A percentile compares a stretch with the other conserved stretches of the same genome.
Evolutionary conservation across 1,284 basidiomycete species (phyloP).

Genomic region (Ustilago loliicola): DNA sequence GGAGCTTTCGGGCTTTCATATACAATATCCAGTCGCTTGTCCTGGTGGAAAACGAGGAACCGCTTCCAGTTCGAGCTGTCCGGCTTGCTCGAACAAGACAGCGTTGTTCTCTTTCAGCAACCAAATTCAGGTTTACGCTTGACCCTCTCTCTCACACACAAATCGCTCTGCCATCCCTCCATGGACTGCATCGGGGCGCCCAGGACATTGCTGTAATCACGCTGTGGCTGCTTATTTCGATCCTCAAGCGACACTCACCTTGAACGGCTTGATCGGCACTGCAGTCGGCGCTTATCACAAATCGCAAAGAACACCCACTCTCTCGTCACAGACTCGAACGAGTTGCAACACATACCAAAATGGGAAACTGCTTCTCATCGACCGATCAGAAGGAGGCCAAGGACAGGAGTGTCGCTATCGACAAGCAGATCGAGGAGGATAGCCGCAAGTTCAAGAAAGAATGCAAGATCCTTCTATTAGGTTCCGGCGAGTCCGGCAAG

Average conservation of each 20-base stretch:
- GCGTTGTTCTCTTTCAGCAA: background rate
- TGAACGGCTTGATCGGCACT: background rate
- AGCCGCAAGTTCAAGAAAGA: slow-evolving; percentile 82
- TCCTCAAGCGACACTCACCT: background rate
- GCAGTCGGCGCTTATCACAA: background rate
- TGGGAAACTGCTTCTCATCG: slow-evolving; percentile 64
- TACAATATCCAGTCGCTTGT: background rate
- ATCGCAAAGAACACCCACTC: background rate
- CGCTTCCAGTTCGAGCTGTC: background rate
- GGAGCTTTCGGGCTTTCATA: background rate
- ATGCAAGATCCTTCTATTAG: slow-evolving; percentile 92
- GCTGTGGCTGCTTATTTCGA: background rate
- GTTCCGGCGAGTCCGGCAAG: slow-evolving; percentile 89
- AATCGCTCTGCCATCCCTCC: background rate
- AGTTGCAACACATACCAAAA: slow-evolving; percentile 23
- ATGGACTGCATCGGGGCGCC: slow-evolving; percentile 1
- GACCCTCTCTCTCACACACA: background rate
- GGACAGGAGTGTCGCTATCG: slow-evolving; percentile 72
- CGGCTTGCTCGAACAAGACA: background rate
- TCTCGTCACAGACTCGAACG: background rate
- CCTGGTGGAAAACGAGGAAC: background rate
- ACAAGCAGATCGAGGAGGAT: slow-evolving; percentile 75
- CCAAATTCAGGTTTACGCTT: no score
- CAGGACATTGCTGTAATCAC: background rate
- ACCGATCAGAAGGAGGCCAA: slow-evolving; percentile 63